Evolutionary conservation across 2,329 filamentous ascomycete species (phyloP), one percentile per base, ranked within the genome.

Genomic region (Clarireedia sp.): DNA sequence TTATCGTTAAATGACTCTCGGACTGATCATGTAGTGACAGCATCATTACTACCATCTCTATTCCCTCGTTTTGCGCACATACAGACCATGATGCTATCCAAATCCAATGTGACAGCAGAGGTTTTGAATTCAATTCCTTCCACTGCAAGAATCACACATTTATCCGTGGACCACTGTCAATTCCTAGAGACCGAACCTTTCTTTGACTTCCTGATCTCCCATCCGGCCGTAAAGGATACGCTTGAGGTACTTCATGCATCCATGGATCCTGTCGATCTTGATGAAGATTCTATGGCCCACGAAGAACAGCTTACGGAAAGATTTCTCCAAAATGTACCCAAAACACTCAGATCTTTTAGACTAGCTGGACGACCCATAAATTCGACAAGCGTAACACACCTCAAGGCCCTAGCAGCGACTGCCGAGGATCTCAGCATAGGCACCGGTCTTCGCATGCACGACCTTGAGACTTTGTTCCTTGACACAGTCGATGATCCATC

Each of bases 131-230:
- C 80, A 38, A 86, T 91, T 59, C 86, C 87, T 2, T 68, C 75
- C 21, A 83, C 83, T 10, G 87, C 87, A 10, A 76, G 75, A 59
- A 77, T 91, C 60, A 89, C 85, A 1, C 87, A 91, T 67, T 72
- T 91, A 54, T 90, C 88, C 65, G 72, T 91, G 48, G 82, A 85
- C 59, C 87, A 87, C 68, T 90, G 87, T 75, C 82, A 79, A 52
- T 77, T 81, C 48, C 74, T 91, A 50, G 81, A 81, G 14, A 81
- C 85, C 0, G 73, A 79, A n/a, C 79, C 73, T 10, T 79, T 90
- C 24, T 80, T 88, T 59, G 75, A 83, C 55, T 90, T 90, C 64
- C 68, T 91, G 59, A 76, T 78, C 10, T 78, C 78, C 29, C 87
- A 91, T 48, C 37, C 48, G 12, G 33, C 56, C 2, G 53, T 54